Percentiles rank a stretch among this genome's conserved stretches.
Conservation (phyloP, 169 alveolate species). For the Cryptosporidium sp. region DNA sequence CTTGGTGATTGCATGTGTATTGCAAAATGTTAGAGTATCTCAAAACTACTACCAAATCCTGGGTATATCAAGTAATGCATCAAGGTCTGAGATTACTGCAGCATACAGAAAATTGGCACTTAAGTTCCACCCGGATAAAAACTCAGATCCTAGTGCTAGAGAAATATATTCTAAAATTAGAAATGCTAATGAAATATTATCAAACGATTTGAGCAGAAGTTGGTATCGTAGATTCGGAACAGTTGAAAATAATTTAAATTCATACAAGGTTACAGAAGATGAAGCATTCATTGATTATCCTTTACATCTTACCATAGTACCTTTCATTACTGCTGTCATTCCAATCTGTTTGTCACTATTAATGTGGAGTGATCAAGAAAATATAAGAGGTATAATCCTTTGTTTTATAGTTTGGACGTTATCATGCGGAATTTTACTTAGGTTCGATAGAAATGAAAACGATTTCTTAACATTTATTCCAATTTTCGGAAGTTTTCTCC, state of each 20-base stretch:
- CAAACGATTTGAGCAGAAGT: constrained; percentile 50
- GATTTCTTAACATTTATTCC: constrained; percentile 55
- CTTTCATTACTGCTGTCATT: constrained; percentile 57
- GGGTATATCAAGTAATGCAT: constrained; percentile 84
- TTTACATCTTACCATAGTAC: constrained; percentile 29
- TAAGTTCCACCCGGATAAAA: constrained; percentile 94
- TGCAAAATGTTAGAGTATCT: constrained; percentile 56
- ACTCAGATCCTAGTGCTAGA: constrained; percentile 82
- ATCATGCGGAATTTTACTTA: constrained; percentile 39
- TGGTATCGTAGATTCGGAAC: constrained; percentile 69
- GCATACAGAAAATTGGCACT: constrained; percentile 92
- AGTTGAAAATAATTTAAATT: constrained; percentile 37
- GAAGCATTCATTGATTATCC: constrained; percentile 54
- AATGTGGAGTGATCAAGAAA: constrained; percentile 69
- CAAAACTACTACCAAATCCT: constrained; percentile 84
- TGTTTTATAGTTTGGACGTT: constrained; percentile 61
- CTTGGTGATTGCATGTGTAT: constrained; percentile 39
- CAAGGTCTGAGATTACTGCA: constrained; percentile 88
- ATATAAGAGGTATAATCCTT: constrained; percentile 12
- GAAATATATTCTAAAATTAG: constrained; percentile 83
- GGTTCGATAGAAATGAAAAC: constrained; percentile 43
- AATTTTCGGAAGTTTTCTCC: constrained; percentile 58
- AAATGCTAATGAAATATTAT: constrained; percentile 82
- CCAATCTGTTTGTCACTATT: constrained; percentile 58
- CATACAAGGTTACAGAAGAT: constrained; percentile 32